Evolutionary conservation across 179 eudicot genomes (phyloP).

Genomic region (Silene vulgaris): DNA sequence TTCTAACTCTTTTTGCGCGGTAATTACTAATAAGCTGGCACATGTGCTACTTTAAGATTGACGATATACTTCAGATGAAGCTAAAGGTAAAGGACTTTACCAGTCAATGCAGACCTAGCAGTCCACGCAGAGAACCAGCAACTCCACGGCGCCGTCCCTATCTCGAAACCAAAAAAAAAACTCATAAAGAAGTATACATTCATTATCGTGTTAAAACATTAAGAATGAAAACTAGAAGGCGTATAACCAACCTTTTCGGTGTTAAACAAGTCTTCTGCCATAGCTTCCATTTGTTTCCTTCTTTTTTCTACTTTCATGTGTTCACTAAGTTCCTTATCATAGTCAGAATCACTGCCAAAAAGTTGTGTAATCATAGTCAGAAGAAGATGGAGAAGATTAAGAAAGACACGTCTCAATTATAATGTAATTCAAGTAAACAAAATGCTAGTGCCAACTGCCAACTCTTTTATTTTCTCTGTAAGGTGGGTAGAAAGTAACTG

Average conservation of each 20-base stretch:
- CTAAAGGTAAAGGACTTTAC: slow-evolving; percentile 14
- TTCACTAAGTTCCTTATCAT: slow-evolving; percentile 61
- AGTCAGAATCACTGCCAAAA: slow-evolving; percentile 63
- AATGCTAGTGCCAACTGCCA: no score
- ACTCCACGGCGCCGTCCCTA: slow-evolving; percentile 59
- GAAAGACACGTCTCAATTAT: neutral
- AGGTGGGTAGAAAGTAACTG: slow-evolving; percentile 7
- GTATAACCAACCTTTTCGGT: slow-evolving; percentile 47
- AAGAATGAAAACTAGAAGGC: neutral
- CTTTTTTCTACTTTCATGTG: slow-evolving; percentile 75
- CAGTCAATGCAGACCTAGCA: slow-evolving; percentile 46
- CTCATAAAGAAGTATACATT: neutral
- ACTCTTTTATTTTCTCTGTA: neutral
- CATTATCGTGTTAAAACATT: neutral
- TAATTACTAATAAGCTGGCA: neutral
- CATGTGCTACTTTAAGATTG: neutral
- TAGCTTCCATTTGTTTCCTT: slow-evolving; percentile 81
- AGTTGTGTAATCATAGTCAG: slow-evolving; percentile 4
- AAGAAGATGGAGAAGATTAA: neutral
- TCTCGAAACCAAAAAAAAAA: neutral
- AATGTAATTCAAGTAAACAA: neutral
- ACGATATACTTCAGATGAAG: neutral
- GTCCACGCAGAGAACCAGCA: slow-evolving; percentile 52
- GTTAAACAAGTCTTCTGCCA: slow-evolving; percentile 87
- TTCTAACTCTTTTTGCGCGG: neutral